A percentile compares a stretch with the other conserved stretches of the same genome.
These are phyloP conservation scores for Mortierella sp. DNA, from an alignment of 371 early-diverging fungal species.

Conservation along the genomic window DNA sequence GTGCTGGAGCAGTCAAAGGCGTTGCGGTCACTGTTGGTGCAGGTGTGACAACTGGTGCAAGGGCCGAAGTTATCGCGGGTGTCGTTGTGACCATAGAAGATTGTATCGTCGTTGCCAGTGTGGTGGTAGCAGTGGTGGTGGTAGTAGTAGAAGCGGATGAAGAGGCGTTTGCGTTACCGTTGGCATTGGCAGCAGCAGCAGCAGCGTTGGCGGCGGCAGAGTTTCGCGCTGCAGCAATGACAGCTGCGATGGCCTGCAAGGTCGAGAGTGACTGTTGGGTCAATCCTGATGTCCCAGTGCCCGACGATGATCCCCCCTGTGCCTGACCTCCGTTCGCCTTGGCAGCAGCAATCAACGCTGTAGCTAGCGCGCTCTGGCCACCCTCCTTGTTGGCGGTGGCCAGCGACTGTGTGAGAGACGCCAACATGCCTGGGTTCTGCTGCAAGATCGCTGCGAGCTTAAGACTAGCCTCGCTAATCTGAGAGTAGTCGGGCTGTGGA, in stretches of 20 bases:
- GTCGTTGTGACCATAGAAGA: not conserved
- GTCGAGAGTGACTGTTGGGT: constrained; percentile 20
- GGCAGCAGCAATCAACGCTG: constrained; percentile 39
- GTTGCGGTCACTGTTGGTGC: not conserved
- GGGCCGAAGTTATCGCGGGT: not conserved
- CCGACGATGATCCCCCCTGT: not conserved
- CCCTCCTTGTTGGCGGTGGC: constrained; percentile 45
- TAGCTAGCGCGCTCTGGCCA: constrained; percentile 30
- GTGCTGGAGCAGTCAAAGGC: constrained; percentile 1
- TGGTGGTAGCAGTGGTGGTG: not conserved
- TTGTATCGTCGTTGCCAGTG: not conserved
- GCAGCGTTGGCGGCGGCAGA: constrained; percentile 12
- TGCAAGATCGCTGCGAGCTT: constrained; percentile 42
- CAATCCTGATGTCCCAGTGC: not conserved
- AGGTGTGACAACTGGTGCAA: not conserved
- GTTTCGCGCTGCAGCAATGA: constrained; percentile 26
- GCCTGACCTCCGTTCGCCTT: constrained; percentile 28
- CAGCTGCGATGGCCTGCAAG: constrained; percentile 34
- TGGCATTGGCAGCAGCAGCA: not conserved
- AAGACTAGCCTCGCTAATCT: constrained; percentile 40
- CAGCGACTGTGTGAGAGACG: constrained; percentile 36
- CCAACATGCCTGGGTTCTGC: constrained; percentile 41
- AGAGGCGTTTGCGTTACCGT: not conserved
- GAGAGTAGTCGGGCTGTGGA: constrained; percentile 27
- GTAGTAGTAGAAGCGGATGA: not conserved